phyloP scores from a whole-genome alignment of 495 filamentous ascomycete species.

The Penicillium turbatum region DNA sequence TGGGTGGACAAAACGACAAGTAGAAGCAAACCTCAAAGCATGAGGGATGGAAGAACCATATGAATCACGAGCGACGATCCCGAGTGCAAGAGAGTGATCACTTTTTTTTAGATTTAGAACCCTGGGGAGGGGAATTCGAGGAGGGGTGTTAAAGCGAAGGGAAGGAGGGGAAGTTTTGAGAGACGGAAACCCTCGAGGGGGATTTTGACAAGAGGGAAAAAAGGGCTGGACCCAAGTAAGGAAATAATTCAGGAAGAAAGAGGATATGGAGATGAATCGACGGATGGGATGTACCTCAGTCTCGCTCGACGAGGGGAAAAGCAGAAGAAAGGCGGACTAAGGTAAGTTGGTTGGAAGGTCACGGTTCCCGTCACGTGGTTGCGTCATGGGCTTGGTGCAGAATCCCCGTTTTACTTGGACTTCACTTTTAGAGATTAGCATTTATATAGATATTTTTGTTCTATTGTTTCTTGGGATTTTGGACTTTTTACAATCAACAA shows the following conservation, averaged over 20 bases:
- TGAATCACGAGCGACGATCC: slow-evolving; percentile 23
- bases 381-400: slow-evolving; percentile 38
- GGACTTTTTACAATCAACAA: not conserved
- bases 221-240: slow-evolving; percentile 4
- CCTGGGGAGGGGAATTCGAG: slow-evolving; percentile 22
- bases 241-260: slow-evolving; percentile 4
- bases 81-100: slow-evolving; percentile 22
- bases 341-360: slow-evolving; percentile 18
- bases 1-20: slow-evolving; percentile 37
- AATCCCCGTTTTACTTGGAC: slow-evolving; percentile 5
- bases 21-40: slow-evolving; percentile 39
- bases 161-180: slow-evolving; percentile 24
- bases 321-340: slow-evolving; percentile 25
- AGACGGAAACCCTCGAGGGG: slow-evolving; percentile 26
- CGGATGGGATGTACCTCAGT: slow-evolving; percentile 20
- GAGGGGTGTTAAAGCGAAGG: slow-evolving; percentile 30
- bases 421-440: not conserved
- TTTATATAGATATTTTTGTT: not conserved
- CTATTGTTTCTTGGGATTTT: not conserved
- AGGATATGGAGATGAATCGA: slow-evolving; percentile 19
- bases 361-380: slow-evolving; percentile 41
- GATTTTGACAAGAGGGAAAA: not conserved
- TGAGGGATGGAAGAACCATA: slow-evolving; percentile 24
- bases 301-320: slow-evolving; percentile 27
- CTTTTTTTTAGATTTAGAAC: slow-evolving; percentile 20